Evolutionary conservation across 73 alveolate genomes (phyloP).

Genomic region (Blepharisma japonicum): DNA sequence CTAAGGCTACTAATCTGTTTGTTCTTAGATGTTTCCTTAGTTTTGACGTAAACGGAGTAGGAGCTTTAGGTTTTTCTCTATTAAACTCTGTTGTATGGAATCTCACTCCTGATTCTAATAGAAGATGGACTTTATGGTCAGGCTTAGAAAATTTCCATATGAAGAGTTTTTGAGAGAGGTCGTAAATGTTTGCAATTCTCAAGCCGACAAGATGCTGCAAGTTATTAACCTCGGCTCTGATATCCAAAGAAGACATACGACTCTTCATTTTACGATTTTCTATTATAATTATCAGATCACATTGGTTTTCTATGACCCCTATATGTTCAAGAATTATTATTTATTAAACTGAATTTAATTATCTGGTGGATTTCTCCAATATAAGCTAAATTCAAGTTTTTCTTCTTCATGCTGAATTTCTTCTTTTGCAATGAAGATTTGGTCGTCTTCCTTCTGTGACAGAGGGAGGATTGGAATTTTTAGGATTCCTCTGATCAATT

Average conservation of each 20-base stretch:
- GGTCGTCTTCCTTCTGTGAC: background rate
- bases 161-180: slow-evolving; percentile 66
- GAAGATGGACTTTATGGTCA: slow-evolving; percentile 60
- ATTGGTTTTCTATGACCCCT: no score
- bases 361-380: slow-evolving; percentile 3
- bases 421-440: background rate
- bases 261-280: slow-evolving; percentile 44
- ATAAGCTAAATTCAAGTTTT: background rate
- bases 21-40: slow-evolving; percentile 79
- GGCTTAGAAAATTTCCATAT: slow-evolving; percentile 70
- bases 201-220: slow-evolving; percentile 54
- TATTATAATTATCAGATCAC: no score
- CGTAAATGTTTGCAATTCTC: slow-evolving; percentile 80
- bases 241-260: slow-evolving; percentile 64
- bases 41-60: slow-evolving; percentile 82
- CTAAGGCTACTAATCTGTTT: slow-evolving; percentile 57
- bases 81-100: slow-evolving; percentile 68
- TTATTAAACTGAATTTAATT: background rate
- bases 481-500: background rate
- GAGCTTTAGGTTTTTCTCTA: slow-evolving; percentile 69
- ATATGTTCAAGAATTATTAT: no score
- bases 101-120: slow-evolving; percentile 76
- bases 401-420: slow-evolving; percentile 19
- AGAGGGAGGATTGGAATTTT: slow-evolving; percentile 15
- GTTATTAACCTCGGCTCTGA: slow-evolving; percentile 53